These are phyloP conservation scores for Colletotrichum salicis DNA, from an alignment of 2,329 filamentous ascomycete genomes.

Conservation along the genomic window DNA sequence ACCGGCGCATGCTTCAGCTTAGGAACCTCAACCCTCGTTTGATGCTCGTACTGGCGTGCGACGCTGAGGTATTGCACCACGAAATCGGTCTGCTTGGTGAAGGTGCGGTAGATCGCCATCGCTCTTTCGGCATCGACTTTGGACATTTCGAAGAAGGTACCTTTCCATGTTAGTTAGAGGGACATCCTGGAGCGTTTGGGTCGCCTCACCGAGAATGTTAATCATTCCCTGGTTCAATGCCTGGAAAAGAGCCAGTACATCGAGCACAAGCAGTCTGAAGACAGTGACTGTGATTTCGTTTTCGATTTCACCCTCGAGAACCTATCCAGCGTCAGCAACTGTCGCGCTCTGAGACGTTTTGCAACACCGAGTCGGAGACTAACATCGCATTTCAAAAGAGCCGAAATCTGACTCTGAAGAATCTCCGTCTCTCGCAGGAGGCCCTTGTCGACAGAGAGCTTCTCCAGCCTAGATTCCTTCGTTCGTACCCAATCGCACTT, in stretches of 20 bases:
- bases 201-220: slow-evolving; percentile 83
- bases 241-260: slow-evolving; percentile 90
- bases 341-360: not conserved
- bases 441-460: slow-evolving; percentile 89
- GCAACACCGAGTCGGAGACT: slow-evolving; percentile 46
- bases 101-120: slow-evolving; percentile 90
- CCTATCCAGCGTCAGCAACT: slow-evolving; percentile 57
- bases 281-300: slow-evolving; percentile 97
- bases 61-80: slow-evolving; percentile 91
- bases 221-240: slow-evolving; percentile 97
- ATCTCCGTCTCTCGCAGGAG: slow-evolving; percentile 90
- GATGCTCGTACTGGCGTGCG: slow-evolving; percentile 89
- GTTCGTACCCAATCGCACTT: slow-evolving; percentile 90
- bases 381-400: slow-evolving; percentile 90
- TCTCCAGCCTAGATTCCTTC: slow-evolving; percentile 85
- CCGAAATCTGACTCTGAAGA: slow-evolving; percentile 87
- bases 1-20: slow-evolving; percentile 98
- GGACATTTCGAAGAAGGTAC: slow-evolving; percentile 99
- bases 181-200: slow-evolving; percentile 22
- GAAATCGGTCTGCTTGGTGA: slow-evolving; percentile 90
- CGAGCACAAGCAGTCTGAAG: slow-evolving; percentile 89
- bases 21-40: slow-evolving; percentile 92
- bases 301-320: slow-evolving; percentile 87
- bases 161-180: slow-evolving; percentile 54
- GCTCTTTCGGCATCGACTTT: slow-evolving; percentile 92